phyloP scores from a whole-genome alignment of 1,284 basidiomycete genomes.

The Erythrobasidium hasegawianum region DNA sequence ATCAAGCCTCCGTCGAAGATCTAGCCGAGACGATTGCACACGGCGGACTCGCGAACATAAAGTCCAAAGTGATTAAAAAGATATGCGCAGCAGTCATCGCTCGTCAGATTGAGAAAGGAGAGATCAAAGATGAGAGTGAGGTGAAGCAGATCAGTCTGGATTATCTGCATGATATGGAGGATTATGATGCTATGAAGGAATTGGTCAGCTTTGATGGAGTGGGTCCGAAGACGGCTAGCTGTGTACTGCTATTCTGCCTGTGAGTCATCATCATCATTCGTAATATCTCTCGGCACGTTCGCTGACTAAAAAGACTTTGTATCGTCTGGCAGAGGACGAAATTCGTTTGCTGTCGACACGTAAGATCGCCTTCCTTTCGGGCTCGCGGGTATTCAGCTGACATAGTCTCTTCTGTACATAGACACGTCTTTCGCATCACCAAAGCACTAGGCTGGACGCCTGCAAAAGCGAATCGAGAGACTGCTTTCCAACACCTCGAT shows the following conservation, averaged over 20 bases:
- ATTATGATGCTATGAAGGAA: slow-evolving; percentile 65
- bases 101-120: slow-evolving; percentile 49
- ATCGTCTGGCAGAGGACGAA: slow-evolving; percentile 54
- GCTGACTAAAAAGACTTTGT: too few species aligned
- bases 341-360: slow-evolving; percentile 74
- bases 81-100: slow-evolving; percentile 57
- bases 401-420: too few species aligned
- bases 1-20: slow-evolving; percentile 54
- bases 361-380: slow-evolving; percentile 35
- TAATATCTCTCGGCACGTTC: too few species aligned
- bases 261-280: too few species aligned
- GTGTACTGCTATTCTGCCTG: slow-evolving; percentile 72
- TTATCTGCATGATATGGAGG: slow-evolving; percentile 43
- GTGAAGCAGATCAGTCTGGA: slow-evolving; percentile 38
- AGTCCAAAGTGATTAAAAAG: slow-evolving; percentile 64
- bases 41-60: slow-evolving; percentile 70
- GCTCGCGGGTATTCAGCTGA: too few species aligned
- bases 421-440: slow-evolving; percentile 63
- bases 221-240: slow-evolving; percentile 73
- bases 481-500: slow-evolving; percentile 68
- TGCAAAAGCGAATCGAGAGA: slow-evolving; percentile 59
- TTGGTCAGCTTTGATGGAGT: slow-evolving; percentile 66
- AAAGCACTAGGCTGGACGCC: slow-evolving; percentile 69
- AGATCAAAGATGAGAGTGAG: slow-evolving; percentile 9
- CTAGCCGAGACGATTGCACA: slow-evolving; percentile 62